A percentile compares a stretch with the other conserved stretches of the same genome.
Evolutionary conservation across 441 rosid species (phyloP).

Genomic region (California macrophylla): DNA sequence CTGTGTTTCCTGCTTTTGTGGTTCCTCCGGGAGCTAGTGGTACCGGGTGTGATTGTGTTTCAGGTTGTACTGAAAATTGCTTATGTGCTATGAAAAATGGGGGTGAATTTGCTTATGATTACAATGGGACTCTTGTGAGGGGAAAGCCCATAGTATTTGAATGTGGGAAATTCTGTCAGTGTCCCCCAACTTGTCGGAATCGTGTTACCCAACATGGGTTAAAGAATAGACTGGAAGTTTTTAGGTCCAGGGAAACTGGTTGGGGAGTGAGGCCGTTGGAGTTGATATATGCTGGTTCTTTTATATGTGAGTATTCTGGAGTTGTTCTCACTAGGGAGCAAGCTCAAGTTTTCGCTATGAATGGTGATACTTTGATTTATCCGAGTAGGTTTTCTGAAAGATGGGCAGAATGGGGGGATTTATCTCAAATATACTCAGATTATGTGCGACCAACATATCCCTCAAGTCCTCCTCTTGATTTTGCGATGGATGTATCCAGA

Average conservation of each 20-base stretch:
- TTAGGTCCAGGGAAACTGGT: constrained; percentile 76
- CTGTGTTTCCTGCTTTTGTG: constrained; percentile 52
- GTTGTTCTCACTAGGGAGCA: constrained; percentile 79
- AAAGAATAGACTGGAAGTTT: constrained; percentile 62
- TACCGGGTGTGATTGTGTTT: constrained; percentile 62
- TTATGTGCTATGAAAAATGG: constrained; percentile 62
- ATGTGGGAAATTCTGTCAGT: constrained; percentile 66
- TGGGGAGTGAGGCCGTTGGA: constrained; percentile 90
- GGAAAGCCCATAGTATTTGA: constrained; percentile 68
- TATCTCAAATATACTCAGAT: constrained; percentile 42
- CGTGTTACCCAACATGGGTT: constrained; percentile 71
- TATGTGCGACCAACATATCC: constrained; percentile 48
- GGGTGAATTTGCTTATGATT: constrained; percentile 71
- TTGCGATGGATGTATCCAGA: constrained; percentile 71
- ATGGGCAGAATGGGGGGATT: constrained; percentile 83
- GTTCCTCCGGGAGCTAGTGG: constrained; percentile 24
- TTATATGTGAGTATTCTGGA: constrained; percentile 84
- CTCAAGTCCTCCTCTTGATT: constrained; percentile 64
- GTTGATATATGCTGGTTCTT: constrained; percentile 74
- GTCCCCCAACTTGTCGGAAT: constrained; percentile 71
- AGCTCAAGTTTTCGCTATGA: constrained; percentile 67
- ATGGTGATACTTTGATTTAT: constrained; percentile 67
- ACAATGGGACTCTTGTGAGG: constrained; percentile 53
- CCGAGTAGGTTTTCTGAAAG: constrained; percentile 63
- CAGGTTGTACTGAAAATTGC: constrained; percentile 60